Evolutionary conservation across 2,329 filamentous ascomycete genomes (phyloP), one percentile per base, ranked within the genome.

Genomic region (Calonectria pseudoturangicola): DNA sequence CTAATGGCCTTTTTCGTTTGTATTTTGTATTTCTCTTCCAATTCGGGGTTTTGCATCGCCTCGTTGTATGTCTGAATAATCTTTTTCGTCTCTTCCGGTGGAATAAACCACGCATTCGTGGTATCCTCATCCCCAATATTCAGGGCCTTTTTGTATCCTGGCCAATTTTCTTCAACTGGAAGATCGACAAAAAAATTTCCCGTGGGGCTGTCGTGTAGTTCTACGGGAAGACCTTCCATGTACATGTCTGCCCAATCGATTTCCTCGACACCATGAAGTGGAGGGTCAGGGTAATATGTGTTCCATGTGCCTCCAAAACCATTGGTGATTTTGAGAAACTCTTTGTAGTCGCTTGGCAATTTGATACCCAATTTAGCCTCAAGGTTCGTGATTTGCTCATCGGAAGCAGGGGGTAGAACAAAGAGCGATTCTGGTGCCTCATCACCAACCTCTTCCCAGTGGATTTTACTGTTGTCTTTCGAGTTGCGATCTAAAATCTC

Each of bases 231-330:
- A 10, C 8, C 50, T 21, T 33, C 28, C 50, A 33, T 54, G 28
- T 54, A 36, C 28, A 54, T 33, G 16, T 54, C 28, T 54, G 28
- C 50, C 50, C 50, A 54, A 13, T 36, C 50, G 16, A 54, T n/a
- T 18, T 30, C 28, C 15, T 54, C 50, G 16, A 54, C 27, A 21
- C 50, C 28, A 15, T 54, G 28, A 54, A 54, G 50, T 12, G 50
- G 50, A 13, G 50, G 28, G 18, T 33, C 50, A 10, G 50, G 50
- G 9, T 33, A 54, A 10, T 33, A 54, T 33, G 28, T 16, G 4
- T 54, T 54, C 50, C 28, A 54, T 1, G 28, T 36, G 6, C 16
- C 27, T n/a, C 50, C 28, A 36, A 54, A n/a, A 12, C 50, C 50
- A 12, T 54, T 54, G 16, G 50, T 10, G 6, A 54, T 54, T 54